phyloP scores from a whole-genome alignment of 2,329 filamentous ascomycete species.

The Fusarium sp. region DNA sequence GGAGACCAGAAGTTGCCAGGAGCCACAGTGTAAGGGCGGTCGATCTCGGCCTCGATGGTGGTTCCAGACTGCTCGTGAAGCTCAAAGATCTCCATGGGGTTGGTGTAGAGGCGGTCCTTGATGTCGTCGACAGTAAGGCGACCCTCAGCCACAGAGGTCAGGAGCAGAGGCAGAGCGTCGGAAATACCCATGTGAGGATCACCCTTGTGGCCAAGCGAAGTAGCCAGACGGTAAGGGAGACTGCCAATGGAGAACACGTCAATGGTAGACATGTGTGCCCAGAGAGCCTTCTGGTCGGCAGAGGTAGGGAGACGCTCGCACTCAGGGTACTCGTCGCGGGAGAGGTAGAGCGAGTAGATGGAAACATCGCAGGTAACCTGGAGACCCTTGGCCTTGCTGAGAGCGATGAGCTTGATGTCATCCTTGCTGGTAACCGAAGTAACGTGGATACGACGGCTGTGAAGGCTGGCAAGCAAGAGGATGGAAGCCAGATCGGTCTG shows the following conservation, averaged over 20 bases:
- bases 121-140: constrained; percentile 79
- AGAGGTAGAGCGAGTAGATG: constrained; percentile 82
- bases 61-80: constrained; percentile 82
- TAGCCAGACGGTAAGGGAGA: constrained; percentile 79
- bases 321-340: constrained; percentile 75
- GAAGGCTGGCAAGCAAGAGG: constrained; percentile 79
- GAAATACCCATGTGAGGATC: constrained; percentile 74
- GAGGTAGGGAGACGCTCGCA: constrained; percentile 73
- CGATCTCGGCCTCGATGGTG: constrained; percentile 79
- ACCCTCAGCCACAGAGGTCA: constrained; percentile 80
- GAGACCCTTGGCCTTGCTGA: constrained; percentile 84
- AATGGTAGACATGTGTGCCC: constrained; percentile 77
- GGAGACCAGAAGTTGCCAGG: constrained; percentile 70
- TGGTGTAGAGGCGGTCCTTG: constrained; percentile 76
- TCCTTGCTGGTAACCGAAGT: constrained; percentile 83
- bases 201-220: constrained; percentile 61
- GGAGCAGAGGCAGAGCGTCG: constrained; percentile 77
- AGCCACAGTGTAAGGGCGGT: constrained; percentile 73
- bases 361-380: constrained; percentile 85
- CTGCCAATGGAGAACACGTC: constrained; percentile 85
- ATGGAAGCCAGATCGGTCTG: constrained; percentile 84
- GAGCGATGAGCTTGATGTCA: constrained; percentile 79
- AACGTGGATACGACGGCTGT: constrained; percentile 82
- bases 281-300: constrained; percentile 77
- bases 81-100: constrained; percentile 84